phyloP scores from a whole-genome alignment of 2,329 filamentous ascomycete genomes.

The Colletotrichum euphorbiae region DNA sequence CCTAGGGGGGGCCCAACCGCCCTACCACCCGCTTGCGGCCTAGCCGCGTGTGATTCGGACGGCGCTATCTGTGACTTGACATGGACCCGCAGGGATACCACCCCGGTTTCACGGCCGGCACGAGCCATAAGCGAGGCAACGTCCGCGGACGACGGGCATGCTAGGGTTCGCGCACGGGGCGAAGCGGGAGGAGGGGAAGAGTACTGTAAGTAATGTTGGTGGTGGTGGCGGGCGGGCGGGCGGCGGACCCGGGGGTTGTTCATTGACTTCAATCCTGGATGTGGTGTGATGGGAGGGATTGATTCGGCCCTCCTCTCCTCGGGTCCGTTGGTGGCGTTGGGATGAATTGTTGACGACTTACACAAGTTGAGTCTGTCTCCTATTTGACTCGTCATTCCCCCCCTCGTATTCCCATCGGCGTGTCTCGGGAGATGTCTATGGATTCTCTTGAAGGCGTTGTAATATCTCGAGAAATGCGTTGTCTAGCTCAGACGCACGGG shows the following conservation, averaged over 20 bases:
- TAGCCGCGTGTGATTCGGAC: constrained; percentile 39
- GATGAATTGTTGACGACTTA: constrained; percentile 22
- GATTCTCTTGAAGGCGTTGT: constrained; percentile 4
- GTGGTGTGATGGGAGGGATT: constrained; percentile 20
- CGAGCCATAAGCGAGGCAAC: constrained; percentile 31
- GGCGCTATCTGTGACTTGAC: constrained; percentile 40
- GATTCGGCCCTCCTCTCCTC: not conserved
- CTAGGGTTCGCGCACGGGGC: constrained; percentile 29
- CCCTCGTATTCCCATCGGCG: constrained; percentile 15
- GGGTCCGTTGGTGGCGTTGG: constrained; percentile 24
- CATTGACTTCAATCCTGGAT: not conserved
- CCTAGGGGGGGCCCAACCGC: constrained; percentile 24
- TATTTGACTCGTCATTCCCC: not conserved
- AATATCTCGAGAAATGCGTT: constrained; percentile 1
- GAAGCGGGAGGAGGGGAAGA: constrained; percentile 15
- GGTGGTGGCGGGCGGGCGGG: constrained; percentile 8
- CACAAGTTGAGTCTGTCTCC: constrained; percentile 3
- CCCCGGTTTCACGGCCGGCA: constrained; percentile 35
- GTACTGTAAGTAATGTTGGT: not conserved
- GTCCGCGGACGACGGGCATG: constrained; percentile 22
- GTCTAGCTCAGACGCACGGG: not conserved
- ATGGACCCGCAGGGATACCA: constrained; percentile 20
- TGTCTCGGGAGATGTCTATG: constrained; percentile 9
- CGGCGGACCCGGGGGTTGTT: constrained; percentile 9
- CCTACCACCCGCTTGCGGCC: constrained; percentile 32